Conservation (phyloP, 331 rosid genomes). For the Saraca asoca region DNA sequence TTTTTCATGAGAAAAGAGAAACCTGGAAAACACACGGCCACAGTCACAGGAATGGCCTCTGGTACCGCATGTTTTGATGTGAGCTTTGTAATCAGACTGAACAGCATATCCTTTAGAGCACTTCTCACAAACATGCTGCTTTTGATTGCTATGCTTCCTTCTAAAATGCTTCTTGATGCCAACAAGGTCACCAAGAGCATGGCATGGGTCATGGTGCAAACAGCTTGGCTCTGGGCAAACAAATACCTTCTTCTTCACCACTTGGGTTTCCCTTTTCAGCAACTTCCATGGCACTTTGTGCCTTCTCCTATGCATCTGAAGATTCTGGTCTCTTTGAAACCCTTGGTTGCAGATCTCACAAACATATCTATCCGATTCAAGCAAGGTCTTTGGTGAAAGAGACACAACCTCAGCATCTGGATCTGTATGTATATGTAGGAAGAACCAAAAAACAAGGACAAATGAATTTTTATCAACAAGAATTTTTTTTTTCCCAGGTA, state of each 20-base stretch:
- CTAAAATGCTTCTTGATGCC: conserved; percentile 94
- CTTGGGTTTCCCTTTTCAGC: conserved; percentile 66
- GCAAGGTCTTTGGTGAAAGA: conserved; percentile 77
- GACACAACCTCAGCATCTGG: conserved; percentile 97
- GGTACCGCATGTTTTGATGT: conserved; percentile 92
- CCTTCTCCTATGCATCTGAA: conserved; percentile 93
- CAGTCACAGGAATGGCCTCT: conserved; percentile 97
- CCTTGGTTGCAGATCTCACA: conserved; percentile 99
- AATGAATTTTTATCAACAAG: background rate
- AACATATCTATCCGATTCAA: conserved; percentile 88
- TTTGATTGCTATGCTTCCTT: conserved; percentile 83
- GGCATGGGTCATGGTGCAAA: conserved; percentile 86
- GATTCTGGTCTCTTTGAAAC: conserved; percentile 94
- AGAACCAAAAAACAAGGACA: background rate
- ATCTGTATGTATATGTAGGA: conserved; percentile 55
- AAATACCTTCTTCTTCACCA: conserved; percentile 70
- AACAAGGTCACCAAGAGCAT: conserved; percentile 92
- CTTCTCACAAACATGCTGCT: conserved; percentile 92
- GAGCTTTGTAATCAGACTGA: conserved; percentile 93
- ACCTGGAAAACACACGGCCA: conserved; percentile 99
- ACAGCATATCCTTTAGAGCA: conserved; percentile 93
- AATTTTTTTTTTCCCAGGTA: background rate
- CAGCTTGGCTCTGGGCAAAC: conserved; percentile 94
- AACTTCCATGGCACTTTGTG: conserved; percentile 97
- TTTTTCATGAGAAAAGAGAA: background rate